Evolutionary conservation across 257 asterid species (phyloP).

Genomic region (Gentiana macrophylla): DNA sequence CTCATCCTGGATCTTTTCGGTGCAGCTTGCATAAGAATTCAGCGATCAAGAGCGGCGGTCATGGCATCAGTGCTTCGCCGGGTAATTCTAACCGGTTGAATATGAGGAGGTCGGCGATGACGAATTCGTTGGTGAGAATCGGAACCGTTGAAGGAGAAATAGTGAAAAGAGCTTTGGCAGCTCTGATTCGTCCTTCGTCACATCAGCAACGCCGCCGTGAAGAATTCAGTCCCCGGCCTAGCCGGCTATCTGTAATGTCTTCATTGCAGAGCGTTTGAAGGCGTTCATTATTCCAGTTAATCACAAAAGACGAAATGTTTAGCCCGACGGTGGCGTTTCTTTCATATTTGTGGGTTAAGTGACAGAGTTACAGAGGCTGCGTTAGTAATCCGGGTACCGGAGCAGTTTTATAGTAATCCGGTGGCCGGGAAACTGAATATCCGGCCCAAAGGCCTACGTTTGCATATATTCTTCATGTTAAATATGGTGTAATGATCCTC

Average conservation of each 20-base stretch:
- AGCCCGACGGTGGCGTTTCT: too few species aligned
- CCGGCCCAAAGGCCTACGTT: too few species aligned
- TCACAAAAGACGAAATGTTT: too few species aligned
- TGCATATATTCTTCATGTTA: too few species aligned
- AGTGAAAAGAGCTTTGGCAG: slow-evolving; percentile 45
- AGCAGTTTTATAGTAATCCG: too few species aligned
- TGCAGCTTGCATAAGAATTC: slow-evolving; percentile 37
- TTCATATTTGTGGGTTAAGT: too few species aligned
- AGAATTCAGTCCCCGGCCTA: slow-evolving; percentile 33
- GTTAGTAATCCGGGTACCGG: too few species aligned
- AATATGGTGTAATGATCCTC: too few species aligned
- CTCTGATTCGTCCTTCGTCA: slow-evolving; percentile 49
- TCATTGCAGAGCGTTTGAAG: slow-evolving; percentile 10
- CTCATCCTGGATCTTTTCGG: slow-evolving; percentile 60
- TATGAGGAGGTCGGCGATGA: slow-evolving; percentile 44
- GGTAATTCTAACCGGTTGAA: slow-evolving; percentile 26
- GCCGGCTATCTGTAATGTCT: slow-evolving; percentile 33
- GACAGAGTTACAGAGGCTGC: too few species aligned
- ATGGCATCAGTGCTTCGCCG: slow-evolving; percentile 21
- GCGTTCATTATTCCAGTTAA: too few species aligned
- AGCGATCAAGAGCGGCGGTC: neutral
- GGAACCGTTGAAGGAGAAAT: slow-evolving; percentile 43
- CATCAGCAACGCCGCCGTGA: slow-evolving; percentile 45
- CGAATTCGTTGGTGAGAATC: slow-evolving; percentile 39
- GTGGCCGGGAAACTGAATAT: too few species aligned